Evolutionary conservation across 148 eudicot species (phyloP).

Genomic region (Salicornia ramosissima): DNA sequence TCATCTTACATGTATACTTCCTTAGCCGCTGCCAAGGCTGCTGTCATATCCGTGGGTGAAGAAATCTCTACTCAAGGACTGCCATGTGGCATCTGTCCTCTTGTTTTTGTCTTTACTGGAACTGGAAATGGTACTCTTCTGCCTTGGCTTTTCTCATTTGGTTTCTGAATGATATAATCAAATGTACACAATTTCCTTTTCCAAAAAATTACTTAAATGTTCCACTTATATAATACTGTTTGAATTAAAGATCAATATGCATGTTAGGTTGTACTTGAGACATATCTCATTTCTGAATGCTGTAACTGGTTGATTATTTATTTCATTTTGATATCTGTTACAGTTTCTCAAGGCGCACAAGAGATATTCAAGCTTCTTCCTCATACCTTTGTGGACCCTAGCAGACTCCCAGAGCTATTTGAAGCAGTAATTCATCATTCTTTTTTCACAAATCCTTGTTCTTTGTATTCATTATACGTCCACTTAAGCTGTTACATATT

Average conservation of each 20-base stretch:
- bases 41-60: constrained; percentile 91
- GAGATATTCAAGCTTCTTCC: constrained; percentile 99
- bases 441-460: neutral
- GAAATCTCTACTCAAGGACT: constrained; percentile 86
- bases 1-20: constrained; percentile 96
- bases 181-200: neutral
- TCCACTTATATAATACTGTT: neutral
- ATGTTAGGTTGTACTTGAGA: neutral
- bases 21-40: constrained; percentile 93
- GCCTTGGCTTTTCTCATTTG: neutral
- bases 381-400: constrained; percentile 74
- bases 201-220: neutral
- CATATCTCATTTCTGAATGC: neutral
- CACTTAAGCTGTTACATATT: neutral
- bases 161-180: neutral
- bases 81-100: constrained; percentile 83
- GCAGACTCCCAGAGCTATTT: constrained; percentile 74
- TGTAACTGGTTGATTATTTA: neutral
- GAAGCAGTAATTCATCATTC: constrained; percentile 41
- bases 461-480: neutral
- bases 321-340: constrained; percentile 6
- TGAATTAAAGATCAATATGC: neutral
- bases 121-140: constrained; percentile 81
- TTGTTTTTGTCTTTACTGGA: constrained; percentile 93
- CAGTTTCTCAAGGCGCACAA: constrained; percentile 94